Conservation (phyloP, 495 filamentous ascomycete species). For the Lophiostoma macrostomum region DNA sequence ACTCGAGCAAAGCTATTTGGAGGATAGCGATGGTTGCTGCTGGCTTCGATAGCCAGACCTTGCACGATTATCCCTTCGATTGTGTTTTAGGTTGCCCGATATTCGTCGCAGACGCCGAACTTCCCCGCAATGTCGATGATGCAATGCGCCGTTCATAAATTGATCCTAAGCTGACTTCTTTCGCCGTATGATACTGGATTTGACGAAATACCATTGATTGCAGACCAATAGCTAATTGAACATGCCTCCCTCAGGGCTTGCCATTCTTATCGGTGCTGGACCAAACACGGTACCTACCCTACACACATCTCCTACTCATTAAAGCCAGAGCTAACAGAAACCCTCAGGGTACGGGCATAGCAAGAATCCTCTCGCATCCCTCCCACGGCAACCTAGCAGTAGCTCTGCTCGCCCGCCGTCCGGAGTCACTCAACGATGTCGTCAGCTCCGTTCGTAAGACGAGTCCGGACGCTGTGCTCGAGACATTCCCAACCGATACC, state of each 20-base stretch:
- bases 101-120: no score
- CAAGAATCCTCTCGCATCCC: constrained; percentile 46
- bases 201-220: no score
- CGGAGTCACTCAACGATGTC: constrained; percentile 43
- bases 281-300: constrained; percentile 38
- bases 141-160: no score
- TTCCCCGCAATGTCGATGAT: no score
- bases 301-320: background rate
- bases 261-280: constrained; percentile 48
- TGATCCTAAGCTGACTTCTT: no score
- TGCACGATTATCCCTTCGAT: no score
- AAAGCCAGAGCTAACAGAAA: constrained; percentile 6
- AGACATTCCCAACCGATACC: constrained; percentile 49
- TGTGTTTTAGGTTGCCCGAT: no score
- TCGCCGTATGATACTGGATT: no score
- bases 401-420: constrained; percentile 47
- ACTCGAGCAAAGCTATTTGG: no score
- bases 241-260: constrained; percentile 46
- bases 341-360: constrained; percentile 47
- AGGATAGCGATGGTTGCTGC: no score
- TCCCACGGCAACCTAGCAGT: constrained; percentile 50
- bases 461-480: constrained; percentile 42
- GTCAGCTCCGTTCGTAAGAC: constrained; percentile 37
- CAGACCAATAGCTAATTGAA: no score
- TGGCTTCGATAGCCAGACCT: no score